phyloP scores from a whole-genome alignment of 1,284 basidiomycete species.

The Puccinia brachypodii region DNA sequence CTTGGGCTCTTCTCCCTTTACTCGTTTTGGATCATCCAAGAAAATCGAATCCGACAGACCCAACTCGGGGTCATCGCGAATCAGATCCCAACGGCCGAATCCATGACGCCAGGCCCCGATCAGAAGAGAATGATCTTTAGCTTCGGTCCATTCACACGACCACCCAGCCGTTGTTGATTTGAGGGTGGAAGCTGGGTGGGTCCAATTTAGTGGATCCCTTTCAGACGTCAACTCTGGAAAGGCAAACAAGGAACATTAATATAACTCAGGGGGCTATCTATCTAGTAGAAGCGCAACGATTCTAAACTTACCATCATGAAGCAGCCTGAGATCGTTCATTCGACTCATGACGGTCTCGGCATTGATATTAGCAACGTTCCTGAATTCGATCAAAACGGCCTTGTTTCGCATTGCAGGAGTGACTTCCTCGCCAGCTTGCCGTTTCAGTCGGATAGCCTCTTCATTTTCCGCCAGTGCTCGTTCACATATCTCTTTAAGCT shows the following conservation, averaged over 20 bases:
- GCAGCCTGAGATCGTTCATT: slow-evolving; percentile 81
- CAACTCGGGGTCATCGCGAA: slow-evolving; percentile 82
- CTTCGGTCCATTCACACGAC: slow-evolving; percentile 90
- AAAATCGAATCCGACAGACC: slow-evolving; percentile 90
- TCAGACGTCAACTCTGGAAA: slow-evolving; percentile 38
- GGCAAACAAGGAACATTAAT: background rate
- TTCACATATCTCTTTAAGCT: slow-evolving; percentile 82
- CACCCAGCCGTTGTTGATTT: slow-evolving; percentile 62
- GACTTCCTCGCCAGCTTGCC: slow-evolving; percentile 73
- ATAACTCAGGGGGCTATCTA: background rate
- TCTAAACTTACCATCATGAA: slow-evolving; percentile 65
- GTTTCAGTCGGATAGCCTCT: slow-evolving; percentile 71
- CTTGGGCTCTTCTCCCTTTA: slow-evolving; percentile 64
- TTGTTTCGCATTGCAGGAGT: slow-evolving; percentile 73
- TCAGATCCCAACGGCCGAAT: slow-evolving; percentile 95
- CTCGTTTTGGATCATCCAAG: slow-evolving; percentile 81
- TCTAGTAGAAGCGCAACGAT: background rate
- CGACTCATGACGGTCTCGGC: slow-evolving; percentile 93
- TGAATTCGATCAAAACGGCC: slow-evolving; percentile 87
- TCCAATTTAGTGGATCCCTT: slow-evolving; percentile 46
- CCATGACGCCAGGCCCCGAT: slow-evolving; percentile 92
- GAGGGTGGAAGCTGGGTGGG: slow-evolving; percentile 34
- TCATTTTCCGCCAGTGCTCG: slow-evolving; percentile 82
- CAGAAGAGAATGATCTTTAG: slow-evolving; percentile 89
- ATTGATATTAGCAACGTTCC: slow-evolving; percentile 89